Evolutionary conservation across 129 eudicot genomes (phyloP), one percentile per base, ranked within the genome.

Genomic region (Escallonia rubra): DNA sequence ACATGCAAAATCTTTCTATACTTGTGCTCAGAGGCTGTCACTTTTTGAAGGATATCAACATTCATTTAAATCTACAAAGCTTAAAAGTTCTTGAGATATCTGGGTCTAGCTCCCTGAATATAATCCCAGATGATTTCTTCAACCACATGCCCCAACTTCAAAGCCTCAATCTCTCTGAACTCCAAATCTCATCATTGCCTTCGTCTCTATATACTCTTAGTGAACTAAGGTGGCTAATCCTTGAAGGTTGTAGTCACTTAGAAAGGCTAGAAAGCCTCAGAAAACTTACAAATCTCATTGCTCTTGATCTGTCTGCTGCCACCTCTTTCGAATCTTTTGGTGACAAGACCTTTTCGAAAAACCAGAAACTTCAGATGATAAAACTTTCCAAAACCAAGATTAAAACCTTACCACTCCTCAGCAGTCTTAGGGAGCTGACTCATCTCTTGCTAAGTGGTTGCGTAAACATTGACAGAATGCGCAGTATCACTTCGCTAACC

Each of bases 21-120:
- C 76, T 85, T 46, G 71, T 85, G 51, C 80, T 85, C 44, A 79
- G 85, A 70, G 80, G 72, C 16, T 81, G 85, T 64, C 76, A 75
- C 45, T 76, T 67, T 70, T 56, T 78, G 23, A 7, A 34, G 59
- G 14, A 54, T 7, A 54, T 54, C 14, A 7, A 34, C 59, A 13
- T 12, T 54, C 6, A 4, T 34, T 38, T 57, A 7, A 10, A 53
- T 34, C 70, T 65, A 7, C 52, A 59, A 14, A 41, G 41, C 12
- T 68, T 83, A 39, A 42, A 38, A 12, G 84, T 68, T 63, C 76
- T 83, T 44, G 84, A 83, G 58, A 76, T 83, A 43, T 83, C 88
- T 2, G 68, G 57, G 59, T 64, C 75, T 51, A 63, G 57, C 34
- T 51, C 51, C 52, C 41, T 79, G 43, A 69, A 3, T 16, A 2